Conservation (phyloP, 1,139 yeast species). For the Sugiyamaella novakii region DNA sequence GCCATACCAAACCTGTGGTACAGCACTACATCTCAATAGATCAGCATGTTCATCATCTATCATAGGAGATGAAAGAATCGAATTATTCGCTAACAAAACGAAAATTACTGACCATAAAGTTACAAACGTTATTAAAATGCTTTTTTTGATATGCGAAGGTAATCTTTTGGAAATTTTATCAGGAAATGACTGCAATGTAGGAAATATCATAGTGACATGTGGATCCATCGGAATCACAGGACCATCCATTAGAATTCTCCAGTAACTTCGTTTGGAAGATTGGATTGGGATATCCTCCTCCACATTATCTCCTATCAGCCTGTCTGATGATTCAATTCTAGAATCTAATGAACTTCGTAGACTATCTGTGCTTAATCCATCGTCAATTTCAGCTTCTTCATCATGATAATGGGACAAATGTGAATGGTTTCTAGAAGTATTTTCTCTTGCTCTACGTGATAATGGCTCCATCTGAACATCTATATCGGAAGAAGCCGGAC, state of each 20-base stretch:
- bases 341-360: conserved; percentile 5
- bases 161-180: conserved; percentile 19
- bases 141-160: conserved; percentile 17
- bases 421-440: neutral
- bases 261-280: neutral
- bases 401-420: conserved; percentile 4
- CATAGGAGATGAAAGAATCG: conserved; percentile 35
- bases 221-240: conserved; percentile 34
- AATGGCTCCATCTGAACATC: conserved; percentile 14
- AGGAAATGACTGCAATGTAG: conserved; percentile 33
- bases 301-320: neutral
- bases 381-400: conserved; percentile 8
- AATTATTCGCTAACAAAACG: conserved; percentile 28
- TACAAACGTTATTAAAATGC: conserved; percentile 22
- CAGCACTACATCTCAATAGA: conserved; percentile 36
- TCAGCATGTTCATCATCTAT: conserved; percentile 32
- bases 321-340: conserved; percentile 4
- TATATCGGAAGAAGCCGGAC: conserved; percentile 6
- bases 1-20: conserved; percentile 65
- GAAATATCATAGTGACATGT: conserved; percentile 31
- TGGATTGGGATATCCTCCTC: neutral
- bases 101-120: conserved; percentile 33
- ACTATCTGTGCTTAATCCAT: conserved; percentile 1
- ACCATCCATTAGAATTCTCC: conserved; percentile 32
- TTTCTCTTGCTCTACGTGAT: neutral